phyloP scores from a whole-genome alignment of 2,329 filamentous ascomycete genomes.

The Thielaviopsis euricoi region DNA sequence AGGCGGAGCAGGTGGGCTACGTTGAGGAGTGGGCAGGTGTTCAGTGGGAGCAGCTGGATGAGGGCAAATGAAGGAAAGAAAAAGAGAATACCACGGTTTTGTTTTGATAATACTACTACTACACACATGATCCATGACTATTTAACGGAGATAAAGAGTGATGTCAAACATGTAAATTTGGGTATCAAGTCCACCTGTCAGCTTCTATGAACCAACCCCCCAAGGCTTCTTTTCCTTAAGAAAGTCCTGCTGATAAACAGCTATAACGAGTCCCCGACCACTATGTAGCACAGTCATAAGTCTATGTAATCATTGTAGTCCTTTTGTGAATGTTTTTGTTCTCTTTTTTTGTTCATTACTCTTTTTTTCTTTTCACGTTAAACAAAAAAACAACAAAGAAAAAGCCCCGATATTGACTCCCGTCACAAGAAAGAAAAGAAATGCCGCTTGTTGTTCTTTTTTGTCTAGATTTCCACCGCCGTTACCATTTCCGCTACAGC shows the following conservation, averaged over 20 bases:
- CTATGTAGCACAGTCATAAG: neutral
- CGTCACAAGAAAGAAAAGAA: slow-evolving; percentile 6
- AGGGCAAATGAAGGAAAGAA: slow-evolving; percentile 18
- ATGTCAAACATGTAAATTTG: neutral
- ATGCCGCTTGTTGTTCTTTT: neutral
- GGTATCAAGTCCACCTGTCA: neutral
- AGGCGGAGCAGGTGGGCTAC: slow-evolving; percentile 53
- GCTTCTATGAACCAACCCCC: no score
- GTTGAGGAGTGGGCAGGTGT: slow-evolving; percentile 95
- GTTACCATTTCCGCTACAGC: neutral
- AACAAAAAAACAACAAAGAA: slow-evolving; percentile 2
- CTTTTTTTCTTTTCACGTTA: slow-evolving; percentile 1
- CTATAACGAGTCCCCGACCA: no score
- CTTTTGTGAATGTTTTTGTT: slow-evolving; percentile 6
- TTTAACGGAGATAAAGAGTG: neutral
- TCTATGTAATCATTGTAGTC: neutral
- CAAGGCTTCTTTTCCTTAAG: no score
- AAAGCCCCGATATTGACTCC: neutral
- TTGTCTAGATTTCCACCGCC: neutral
- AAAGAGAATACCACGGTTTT: neutral
- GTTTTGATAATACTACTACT: neutral
- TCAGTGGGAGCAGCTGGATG: slow-evolving; percentile 75
- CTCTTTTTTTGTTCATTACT: slow-evolving; percentile 11
- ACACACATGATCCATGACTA: neutral
- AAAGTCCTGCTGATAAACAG: no score